Base-by-base conservation (phyloP, 139 green algal species). In the Coelastrella sp. region DNA sequence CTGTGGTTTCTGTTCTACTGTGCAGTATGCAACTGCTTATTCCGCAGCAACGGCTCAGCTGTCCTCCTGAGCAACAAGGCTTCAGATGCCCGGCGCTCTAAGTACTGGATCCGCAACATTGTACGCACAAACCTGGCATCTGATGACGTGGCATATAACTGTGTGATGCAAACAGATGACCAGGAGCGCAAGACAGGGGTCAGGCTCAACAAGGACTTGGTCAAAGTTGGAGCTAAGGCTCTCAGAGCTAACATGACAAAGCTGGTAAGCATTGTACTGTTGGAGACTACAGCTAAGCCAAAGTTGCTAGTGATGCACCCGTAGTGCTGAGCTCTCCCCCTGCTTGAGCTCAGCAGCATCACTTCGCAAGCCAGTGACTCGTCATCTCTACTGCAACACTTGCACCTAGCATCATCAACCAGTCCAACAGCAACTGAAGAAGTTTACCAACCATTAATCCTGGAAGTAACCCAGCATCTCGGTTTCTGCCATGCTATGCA, bases 231-330 rank as follows among this genome's bases (percentile, higher is more conserved):
- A 14, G 98, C 77, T 56, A n/a, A 32, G 47, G 83, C 75, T 96
- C 87, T 91, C 47, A 77, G 98, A 92, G 94, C 94, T 90, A 99
- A 99, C 95, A 99, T 99, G 91, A 99, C 98, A 17, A 98, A 97
- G n/a, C 94, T 99, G 96, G 93, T 5, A 97, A 99, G 94, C 95
- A 99, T 76, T 94, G 81, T 98, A 73, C 75, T 99, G 99, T 93
- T 92, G 92, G 19, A 83, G 92, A n/a, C n/a, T n/a, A n/a, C n/a
- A n/a, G n/a, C n/a, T n/a, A n/a, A n/a, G n/a, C n/a, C n/a, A n/a
- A n/a, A n/a, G n/a, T n/a, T n/a, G n/a, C n/a, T n/a, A n/a, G n/a
- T n/a, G n/a, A n/a, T n/a, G n/a, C n/a, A n/a, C n/a, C n/a, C n/a
- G n/a, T n/a, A n/a, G n/a, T n/a, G n/a, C n/a, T n/a, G n/a, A n/a